These are phyloP conservation scores for Cupressus sempervirens DNA, from an alignment of 75 land plant genomes.

Conservation along the genomic window DNA sequence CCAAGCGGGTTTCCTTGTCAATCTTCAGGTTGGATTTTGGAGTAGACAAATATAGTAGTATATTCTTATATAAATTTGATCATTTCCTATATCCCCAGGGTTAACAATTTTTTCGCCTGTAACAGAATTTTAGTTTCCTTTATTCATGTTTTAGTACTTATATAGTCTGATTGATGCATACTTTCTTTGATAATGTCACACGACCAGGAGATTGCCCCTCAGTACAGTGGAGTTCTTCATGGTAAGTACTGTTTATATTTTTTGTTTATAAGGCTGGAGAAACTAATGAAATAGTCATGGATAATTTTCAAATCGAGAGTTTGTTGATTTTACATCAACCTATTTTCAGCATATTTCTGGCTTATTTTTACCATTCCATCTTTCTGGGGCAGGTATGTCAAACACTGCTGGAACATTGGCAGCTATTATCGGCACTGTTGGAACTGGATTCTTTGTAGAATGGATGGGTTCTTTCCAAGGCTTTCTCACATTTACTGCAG, in stretches of 20 bases:
- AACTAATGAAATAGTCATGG: constrained; percentile 5
- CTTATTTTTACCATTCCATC: neutral
- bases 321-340: neutral
- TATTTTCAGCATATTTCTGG: neutral
- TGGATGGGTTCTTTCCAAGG: constrained; percentile 84
- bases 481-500: constrained; percentile 70
- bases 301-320: neutral
- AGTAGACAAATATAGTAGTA: neutral
- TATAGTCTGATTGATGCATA: neutral
- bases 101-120: neutral
- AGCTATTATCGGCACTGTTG: constrained; percentile 87
- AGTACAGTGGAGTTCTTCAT: constrained; percentile 64
- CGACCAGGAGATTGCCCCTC: constrained; percentile 62
- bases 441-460: constrained; percentile 82
- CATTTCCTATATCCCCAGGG: neutral
- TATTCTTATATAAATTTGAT: neutral
- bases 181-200: neutral
- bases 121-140: neutral
- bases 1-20: constrained; percentile 93
- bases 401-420: constrained; percentile 93
- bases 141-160: neutral
- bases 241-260: constrained; percentile 30
- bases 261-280: neutral
- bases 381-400: constrained; percentile 58
- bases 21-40: constrained; percentile 65